Conservation (phyloP, 1,284 basidiomycete genomes). For the Sporisorium exsertum region DNA sequence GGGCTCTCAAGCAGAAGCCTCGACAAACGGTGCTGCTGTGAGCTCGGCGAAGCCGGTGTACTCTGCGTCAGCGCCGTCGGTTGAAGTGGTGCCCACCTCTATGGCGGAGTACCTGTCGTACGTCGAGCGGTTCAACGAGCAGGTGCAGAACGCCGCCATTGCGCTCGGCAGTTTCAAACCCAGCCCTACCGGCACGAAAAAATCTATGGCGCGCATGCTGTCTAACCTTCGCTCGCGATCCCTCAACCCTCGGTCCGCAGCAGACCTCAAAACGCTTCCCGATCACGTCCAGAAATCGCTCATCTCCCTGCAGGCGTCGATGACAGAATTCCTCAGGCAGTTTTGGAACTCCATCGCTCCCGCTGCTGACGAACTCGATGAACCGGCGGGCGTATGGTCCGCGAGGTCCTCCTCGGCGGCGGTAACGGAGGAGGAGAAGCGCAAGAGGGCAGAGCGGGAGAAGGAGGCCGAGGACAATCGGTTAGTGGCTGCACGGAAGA, state of each 20-base stretch:
- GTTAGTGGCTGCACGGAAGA: constrained; percentile 18
- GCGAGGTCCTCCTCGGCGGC: neutral
- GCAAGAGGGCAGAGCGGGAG: constrained; percentile 12
- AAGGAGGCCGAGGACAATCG: constrained; percentile 28
- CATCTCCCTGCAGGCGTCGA: constrained; percentile 87
- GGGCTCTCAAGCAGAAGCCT: neutral
- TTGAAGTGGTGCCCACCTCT: neutral
- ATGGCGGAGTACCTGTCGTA: constrained; percentile 20
- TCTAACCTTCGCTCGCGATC: constrained; percentile 25
- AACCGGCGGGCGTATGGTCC: neutral
- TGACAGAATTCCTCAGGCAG: constrained; percentile 94
- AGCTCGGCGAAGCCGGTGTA: constrained; percentile 55
- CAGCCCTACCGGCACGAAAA: neutral
- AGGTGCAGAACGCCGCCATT: constrained; percentile 1
- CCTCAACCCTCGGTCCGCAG: constrained; percentile 3
- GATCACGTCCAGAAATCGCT: constrained; percentile 82
- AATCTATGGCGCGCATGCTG: constrained; percentile 23
- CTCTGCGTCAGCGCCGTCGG: neutral
- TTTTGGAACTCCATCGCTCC: constrained; percentile 93
- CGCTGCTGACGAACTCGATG: constrained; percentile 7
- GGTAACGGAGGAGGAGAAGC: constrained; percentile 7
- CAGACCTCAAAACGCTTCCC: constrained; percentile 76
- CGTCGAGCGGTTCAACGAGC: constrained; percentile 21
- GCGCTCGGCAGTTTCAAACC: constrained; percentile 18
- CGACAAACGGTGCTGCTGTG: neutral